Evolutionary conservation across 805 yeast genomes (phyloP), one percentile per base, ranked within the genome.

Genomic region (Saccharomycopsis olivae): DNA sequence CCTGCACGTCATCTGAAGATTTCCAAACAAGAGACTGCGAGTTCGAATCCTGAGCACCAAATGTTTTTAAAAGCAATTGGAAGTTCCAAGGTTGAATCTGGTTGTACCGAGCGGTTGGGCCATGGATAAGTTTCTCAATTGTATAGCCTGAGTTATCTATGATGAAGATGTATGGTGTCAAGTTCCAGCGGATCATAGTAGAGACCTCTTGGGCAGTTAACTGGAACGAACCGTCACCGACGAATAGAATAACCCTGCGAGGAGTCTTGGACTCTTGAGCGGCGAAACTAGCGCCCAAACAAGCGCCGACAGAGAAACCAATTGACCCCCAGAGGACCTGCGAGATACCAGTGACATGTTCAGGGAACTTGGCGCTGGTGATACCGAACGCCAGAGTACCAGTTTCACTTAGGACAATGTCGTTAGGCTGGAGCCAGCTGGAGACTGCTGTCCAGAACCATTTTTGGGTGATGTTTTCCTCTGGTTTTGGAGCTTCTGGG

Each of bases 231-330:
- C 83, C 84, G 51, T 77, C 84, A 48, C 84, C 84, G 31, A 76
- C 71, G 49, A 76, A 72, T 29, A 77, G 57, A 16, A 77, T 59
- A 18, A 75, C 79, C 51, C 83, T 59, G 40, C 64, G 64, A 18
- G 57, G 51, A 9, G 62, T 64, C 35, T 56, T 62, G 29, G 59
- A 49, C 10, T 77, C 83, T 13, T 78, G 61, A 48, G 74, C 62
- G 0, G 89, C 96, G 40, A 83, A 61, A 15, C 83, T 75, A 19
- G 78, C 82, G 37, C 96, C 96, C 43, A 88, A 69, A 4, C 92
- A 70, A 10, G 88, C 81, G 2, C 96, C 96, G 20, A 88, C 64
- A 0, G 94, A 88, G 64, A 73, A 82, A 4, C 96, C 96, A 51
- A 88, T 88, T 2, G 94, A 84, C 5, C 86, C 72, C 54, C 79